A percentile compares a stretch with the other conserved stretches of the same genome.
phyloP scores from a whole-genome alignment of 2,329 filamentous ascomycete species.

The Clonostachys sp. region DNA sequence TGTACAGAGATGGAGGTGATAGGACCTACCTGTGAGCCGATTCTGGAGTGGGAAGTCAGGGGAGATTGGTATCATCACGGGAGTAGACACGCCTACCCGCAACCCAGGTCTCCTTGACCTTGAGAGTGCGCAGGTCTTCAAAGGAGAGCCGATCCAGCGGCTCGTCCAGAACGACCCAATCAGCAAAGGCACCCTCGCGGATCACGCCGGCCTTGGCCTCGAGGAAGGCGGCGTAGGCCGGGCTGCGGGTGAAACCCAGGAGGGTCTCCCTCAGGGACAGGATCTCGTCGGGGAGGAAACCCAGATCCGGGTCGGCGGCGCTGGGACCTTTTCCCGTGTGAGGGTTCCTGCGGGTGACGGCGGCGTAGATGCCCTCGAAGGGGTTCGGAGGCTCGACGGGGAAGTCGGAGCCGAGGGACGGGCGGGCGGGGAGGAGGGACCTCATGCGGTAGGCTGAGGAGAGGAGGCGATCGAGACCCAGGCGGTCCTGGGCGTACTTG shows the following conservation, averaged over 20 bases:
- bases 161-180: slow-evolving; percentile 66
- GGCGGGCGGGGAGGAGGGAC: slow-evolving; percentile 47
- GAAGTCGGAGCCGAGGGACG: slow-evolving; percentile 65
- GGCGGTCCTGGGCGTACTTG: slow-evolving; percentile 57
- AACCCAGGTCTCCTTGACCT: slow-evolving; percentile 65
- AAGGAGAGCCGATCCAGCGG: slow-evolving; percentile 44
- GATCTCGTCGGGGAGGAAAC: slow-evolving; percentile 58
- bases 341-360: slow-evolving; percentile 56
- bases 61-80: not conserved
- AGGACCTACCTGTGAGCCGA: not conserved
- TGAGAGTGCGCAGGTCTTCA: slow-evolving; percentile 47
- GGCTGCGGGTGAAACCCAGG: slow-evolving; percentile 55
- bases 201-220: slow-evolving; percentile 57
- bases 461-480: slow-evolving; percentile 49
- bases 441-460: slow-evolving; percentile 63
- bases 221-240: slow-evolving; percentile 54
- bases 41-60: too few relatives aligned
- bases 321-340: slow-evolving; percentile 44
- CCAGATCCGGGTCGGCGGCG: slow-evolving; percentile 29
- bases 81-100: slow-evolving; percentile 47
- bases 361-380: slow-evolving; percentile 66
- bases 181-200: slow-evolving; percentile 55
- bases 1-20: not conserved
- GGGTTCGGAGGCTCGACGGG: slow-evolving; percentile 66
- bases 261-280: slow-evolving; percentile 56